Conservation (phyloP, 345 rosid genomes). For the Heritiera littoralis region DNA sequence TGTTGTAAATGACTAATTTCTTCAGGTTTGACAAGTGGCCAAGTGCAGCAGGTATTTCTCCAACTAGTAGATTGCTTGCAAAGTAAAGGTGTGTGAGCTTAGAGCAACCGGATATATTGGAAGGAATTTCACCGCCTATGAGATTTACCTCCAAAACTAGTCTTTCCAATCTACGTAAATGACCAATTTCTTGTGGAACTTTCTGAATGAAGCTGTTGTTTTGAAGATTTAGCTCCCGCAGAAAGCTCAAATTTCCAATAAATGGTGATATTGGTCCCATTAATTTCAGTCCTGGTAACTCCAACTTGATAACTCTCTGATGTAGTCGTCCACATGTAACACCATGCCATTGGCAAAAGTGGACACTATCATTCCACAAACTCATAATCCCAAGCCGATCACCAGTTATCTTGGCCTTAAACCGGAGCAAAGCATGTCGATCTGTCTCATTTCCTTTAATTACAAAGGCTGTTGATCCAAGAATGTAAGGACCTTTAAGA, state of each 20-base stretch:
- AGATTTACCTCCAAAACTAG: too few relatives aligned
- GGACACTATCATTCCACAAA: too few relatives aligned
- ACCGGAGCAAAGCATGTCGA: not conserved
- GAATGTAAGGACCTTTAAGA: not conserved
- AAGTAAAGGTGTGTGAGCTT: not conserved
- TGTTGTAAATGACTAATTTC: not conserved
- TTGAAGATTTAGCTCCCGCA: too few relatives aligned
- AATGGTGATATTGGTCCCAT: too few relatives aligned
- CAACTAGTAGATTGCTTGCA: not conserved
- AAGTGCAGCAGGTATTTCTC: not conserved
- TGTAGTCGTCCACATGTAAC: constrained; percentile 25
- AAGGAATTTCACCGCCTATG: too few relatives aligned
- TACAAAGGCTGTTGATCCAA: not conserved
- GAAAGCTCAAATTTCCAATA: too few relatives aligned
- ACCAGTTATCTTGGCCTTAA: not conserved
- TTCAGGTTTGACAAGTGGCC: not conserved
- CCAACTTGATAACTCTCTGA: constrained; percentile 25
- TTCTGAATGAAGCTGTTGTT: too few relatives aligned
- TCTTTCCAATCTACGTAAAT: too few relatives aligned
- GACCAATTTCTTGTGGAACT: too few relatives aligned
- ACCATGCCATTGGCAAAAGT: too few relatives aligned
- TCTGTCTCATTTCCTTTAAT: not conserved
- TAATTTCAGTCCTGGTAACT: not conserved
- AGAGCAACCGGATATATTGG: not conserved
- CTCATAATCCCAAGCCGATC: not conserved